Evolutionary conservation across 345 rosid species (phyloP), one percentile per base, ranked within the genome.

Genomic region (Hevea brasiliensis): DNA sequence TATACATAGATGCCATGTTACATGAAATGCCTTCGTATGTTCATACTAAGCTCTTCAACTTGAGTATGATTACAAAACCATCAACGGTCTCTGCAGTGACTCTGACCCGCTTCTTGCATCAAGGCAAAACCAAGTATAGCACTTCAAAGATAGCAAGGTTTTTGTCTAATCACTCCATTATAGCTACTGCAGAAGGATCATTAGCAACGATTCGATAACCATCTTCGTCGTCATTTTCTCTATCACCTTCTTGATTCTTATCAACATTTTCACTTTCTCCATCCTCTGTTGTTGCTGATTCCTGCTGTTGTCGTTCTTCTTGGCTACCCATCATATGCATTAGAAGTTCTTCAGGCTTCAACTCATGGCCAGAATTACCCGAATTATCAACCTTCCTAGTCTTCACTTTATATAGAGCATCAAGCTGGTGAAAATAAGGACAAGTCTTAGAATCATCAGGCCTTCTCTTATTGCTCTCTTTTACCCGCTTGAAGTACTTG

Each of bases 321-420:
- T 75, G 87, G 32, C 67, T 68, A 42, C 80, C 74, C 82, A 85
- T 80, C 87, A 84, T 80, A 54, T 84, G 87, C 87, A 84, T 80
- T 65, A 86, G 68, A 65, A 83, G 88, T 61, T 85, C 90, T 70
- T 83, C 90, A 2, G 86, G 87, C 79, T 79, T 83, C 73, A 76
- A 61, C 51, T 84, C 85, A 20, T 47, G 63, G 32, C 79, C 74
- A 0, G 81, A 62, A 65, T 68, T 76, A 53, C 27, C 77, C 0
- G 76, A 32, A 57, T 71, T 61, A 57, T 77, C 80, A 65, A 65
- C 62, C 70, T 70, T 85, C 82, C 70, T 71, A 47, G 57, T 81
- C 80, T 84, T 89, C 83, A 81, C 87, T 24, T 78, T 88, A 77
- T 92, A 82, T 58, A 92, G 51, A 47, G 90, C 91, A 75, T 92